Evolutionary conservation across 768 basidiomycete species (phyloP).

Genomic region (Lyophyllum atratum): DNA sequence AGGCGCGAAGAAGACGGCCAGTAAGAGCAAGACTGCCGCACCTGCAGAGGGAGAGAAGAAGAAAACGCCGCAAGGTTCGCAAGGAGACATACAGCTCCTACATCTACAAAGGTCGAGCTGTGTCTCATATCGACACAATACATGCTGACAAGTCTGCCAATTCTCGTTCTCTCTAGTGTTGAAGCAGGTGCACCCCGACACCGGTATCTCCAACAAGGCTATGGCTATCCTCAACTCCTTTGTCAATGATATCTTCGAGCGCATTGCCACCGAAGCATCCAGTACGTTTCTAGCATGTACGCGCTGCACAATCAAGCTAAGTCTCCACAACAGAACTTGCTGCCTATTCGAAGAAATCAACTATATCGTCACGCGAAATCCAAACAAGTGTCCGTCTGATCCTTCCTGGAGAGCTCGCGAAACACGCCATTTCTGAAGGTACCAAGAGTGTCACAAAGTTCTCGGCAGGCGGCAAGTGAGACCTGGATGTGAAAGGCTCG

Average conservation of each 20-base stretch:
- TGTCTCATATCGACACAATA: background rate
- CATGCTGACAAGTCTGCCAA: background rate
- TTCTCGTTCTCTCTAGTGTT: conserved; percentile 50
- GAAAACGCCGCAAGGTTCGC: conserved; percentile 76
- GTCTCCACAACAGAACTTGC: conserved; percentile 57
- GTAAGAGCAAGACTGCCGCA: conserved; percentile 23
- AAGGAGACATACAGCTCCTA: conserved; percentile 87
- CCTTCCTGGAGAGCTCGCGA: conserved; percentile 82
- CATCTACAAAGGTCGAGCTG: conserved; percentile 71
- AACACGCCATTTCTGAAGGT: conserved; percentile 88
- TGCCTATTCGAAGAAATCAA: conserved; percentile 86
- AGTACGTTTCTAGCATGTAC: conserved; percentile 39
- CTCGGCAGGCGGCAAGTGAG: conserved; percentile 51
- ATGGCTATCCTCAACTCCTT: conserved; percentile 86
- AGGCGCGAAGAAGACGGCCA: conserved; percentile 54
- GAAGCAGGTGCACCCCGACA: conserved; percentile 92
- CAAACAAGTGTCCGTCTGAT: conserved; percentile 84
- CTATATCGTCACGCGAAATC: conserved; percentile 90
- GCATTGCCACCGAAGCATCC: conserved; percentile 74
- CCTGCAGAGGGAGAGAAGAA: conserved; percentile 71
- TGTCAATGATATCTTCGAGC: conserved; percentile 84
- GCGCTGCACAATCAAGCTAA: background rate
- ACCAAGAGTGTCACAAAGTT: conserved; percentile 38
- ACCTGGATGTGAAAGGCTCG: background rate
- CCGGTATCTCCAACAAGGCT: conserved; percentile 90